Percentiles rank a stretch among this genome's conserved stretches.
Evolutionary conservation across 306 rosid genomes (phyloP).

Genomic region (Cucurbita pepo): DNA sequence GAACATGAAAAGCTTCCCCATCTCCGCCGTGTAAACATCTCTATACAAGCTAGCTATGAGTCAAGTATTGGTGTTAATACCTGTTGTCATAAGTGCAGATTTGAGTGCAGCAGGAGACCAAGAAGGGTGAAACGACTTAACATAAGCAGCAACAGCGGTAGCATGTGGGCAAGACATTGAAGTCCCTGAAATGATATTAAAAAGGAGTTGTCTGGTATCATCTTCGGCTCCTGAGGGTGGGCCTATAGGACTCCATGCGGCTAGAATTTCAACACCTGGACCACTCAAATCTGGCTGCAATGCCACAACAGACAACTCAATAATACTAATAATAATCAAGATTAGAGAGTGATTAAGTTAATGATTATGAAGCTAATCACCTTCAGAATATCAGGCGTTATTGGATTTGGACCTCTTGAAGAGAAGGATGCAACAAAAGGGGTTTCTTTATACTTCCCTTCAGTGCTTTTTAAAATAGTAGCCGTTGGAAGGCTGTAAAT

Average conservation of each 20-base stretch:
- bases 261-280: constrained; percentile 14
- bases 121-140: constrained; percentile 15
- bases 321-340: too few species aligned
- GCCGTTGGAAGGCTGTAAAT: neutral
- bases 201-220: neutral
- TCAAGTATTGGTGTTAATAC: neutral
- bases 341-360: too few species aligned
- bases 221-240: neutral
- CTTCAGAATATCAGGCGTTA: neutral
- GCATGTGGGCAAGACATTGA: constrained; percentile 24
- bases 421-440: neutral
- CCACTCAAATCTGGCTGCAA: constrained; percentile 20
- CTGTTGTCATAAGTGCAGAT: constrained; percentile 19
- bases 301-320: neutral
- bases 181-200: constrained; percentile 12
- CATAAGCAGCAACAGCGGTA: constrained; percentile 19
- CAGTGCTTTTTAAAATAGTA: neutral
- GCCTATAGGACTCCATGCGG: constrained; percentile 7
- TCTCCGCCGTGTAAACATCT: too few species aligned
- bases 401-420: neutral
- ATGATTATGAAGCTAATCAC: neutral
- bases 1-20: too few species aligned
- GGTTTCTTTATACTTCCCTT: neutral
- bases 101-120: constrained; percentile 26
- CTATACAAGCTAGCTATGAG: too few species aligned